Evolutionary conservation across 164 flowering plant species (phyloP), one percentile per base, ranked within the genome.

Genomic region (Akebia trifoliata): DNA sequence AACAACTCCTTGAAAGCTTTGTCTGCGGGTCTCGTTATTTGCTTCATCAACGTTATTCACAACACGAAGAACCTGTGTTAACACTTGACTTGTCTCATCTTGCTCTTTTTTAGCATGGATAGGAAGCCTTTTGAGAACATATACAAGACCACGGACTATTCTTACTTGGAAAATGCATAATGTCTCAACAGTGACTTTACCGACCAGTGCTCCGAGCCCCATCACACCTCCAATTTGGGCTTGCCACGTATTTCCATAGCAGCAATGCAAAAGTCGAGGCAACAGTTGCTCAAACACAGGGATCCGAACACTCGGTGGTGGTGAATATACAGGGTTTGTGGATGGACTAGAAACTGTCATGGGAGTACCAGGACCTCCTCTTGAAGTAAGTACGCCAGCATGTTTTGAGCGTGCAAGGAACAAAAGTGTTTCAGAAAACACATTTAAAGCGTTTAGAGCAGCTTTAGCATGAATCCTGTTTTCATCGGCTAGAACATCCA

Each of bases 261-360:
- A 94, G 69, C 93, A 86, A 69, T 94, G 99, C 69, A 94, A 66
- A 67, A 94, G 93, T 10, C 99, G 97, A 52, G 90, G 90, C 67
- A 94, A 67, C 68, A 94, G 93, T 56, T 90, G 96, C 74, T 94
- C 97, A 79, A 94, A 90, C 28, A 91, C 87, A 54, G 94, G 94
- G 59, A 90, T 77, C 9, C 94, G 78, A 24, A 90, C 85, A 73
- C 92, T 80, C 24, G 97, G 86, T 8, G 93, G 99, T n/a, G 97
- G 96, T 39, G 96, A 94, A 78, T 80, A 88, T 37, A 85, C 90
- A 68, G 96, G 96, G 79, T 85, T 88, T 75, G 80, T 76, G 34
- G 96, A 90, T 57, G 99, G 97, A 66, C 97, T 94, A 60, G 97
- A 90, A 51, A 94, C 96, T 67, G 79, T 83, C 96, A 94, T 88